These are phyloP conservation scores for Chlamydomonas eustigma DNA, from an alignment of 139 green algal genomes.

Conservation along the genomic window DNA sequence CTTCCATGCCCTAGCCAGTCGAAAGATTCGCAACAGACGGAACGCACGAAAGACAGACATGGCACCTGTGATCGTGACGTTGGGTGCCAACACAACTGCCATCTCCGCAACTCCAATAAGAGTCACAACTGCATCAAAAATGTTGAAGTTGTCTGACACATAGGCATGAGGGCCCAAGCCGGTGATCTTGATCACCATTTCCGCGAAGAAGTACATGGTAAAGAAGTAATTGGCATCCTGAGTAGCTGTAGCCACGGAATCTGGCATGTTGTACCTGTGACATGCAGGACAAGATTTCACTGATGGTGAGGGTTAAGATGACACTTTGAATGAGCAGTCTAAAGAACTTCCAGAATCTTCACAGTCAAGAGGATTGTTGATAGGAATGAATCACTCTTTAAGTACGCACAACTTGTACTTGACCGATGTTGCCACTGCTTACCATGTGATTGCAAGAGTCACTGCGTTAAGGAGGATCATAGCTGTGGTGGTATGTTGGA, in stretches of 20 bases:
- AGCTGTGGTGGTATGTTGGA: neutral
- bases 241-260: neutral
- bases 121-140: constrained; percentile 6
- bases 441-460: neutral
- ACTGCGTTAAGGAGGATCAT: neutral
- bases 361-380: no score
- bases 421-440: no score
- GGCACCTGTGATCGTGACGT: neutral
- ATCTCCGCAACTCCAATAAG: constrained; percentile 4
- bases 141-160: neutral
- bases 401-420: no score
- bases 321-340: no score
- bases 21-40: constrained; percentile 9
- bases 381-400: no score
- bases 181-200: constrained; percentile 8
- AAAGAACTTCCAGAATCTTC: no score
- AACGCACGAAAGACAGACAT: constrained; percentile 2
- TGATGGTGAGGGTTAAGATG: no score
- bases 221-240: constrained; percentile 5
- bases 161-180: constrained; percentile 12
- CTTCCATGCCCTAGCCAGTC: constrained; percentile 18
- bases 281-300: no score
- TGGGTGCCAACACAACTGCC: neutral
- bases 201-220: constrained; percentile 2
- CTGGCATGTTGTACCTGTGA: constrained; percentile 11